A percentile compares a stretch with the other conserved stretches of the same genome.
Evolutionary conservation across 2,329 filamentous ascomycete species (phyloP).

Genomic region (Colletotrichum simmondsii): DNA sequence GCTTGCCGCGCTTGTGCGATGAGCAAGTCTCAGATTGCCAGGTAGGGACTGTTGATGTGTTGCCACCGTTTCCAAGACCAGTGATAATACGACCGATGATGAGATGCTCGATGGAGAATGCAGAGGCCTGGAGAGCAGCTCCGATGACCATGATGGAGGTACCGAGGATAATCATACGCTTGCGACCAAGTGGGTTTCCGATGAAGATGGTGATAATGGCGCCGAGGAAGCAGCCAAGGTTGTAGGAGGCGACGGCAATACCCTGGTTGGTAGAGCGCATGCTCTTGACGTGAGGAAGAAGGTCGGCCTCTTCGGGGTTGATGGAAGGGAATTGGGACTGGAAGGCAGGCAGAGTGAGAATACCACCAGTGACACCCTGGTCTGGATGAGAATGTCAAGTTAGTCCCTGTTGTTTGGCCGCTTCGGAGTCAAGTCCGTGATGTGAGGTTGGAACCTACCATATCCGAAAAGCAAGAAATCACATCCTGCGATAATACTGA

Average conservation of each 20-base stretch:
- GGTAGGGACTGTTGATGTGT: constrained; percentile 62
- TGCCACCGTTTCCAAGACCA: constrained; percentile 48
- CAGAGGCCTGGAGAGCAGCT: constrained; percentile 55
- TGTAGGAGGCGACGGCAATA: constrained; percentile 66
- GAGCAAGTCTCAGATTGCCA: constrained; percentile 71
- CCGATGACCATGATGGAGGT: constrained; percentile 56
- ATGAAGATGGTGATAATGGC: constrained; percentile 48
- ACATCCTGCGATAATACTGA: constrained; percentile 77
- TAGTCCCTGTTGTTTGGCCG: background rate
- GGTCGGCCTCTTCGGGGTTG: constrained; percentile 37
- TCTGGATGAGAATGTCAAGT: constrained; percentile 60
- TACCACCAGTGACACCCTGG: constrained; percentile 80
- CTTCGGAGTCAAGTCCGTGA: background rate
- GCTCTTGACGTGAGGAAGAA: constrained; percentile 45
- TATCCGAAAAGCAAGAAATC: constrained; percentile 75
- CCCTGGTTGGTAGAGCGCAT: constrained; percentile 63
- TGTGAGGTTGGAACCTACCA: constrained; percentile 48
- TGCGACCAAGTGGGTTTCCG: constrained; percentile 54
- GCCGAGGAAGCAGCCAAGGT: constrained; percentile 68
- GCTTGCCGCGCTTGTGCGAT: constrained; percentile 67
- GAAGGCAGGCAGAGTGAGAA: constrained; percentile 76
- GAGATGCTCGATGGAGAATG: constrained; percentile 61
- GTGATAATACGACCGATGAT: constrained; percentile 64
- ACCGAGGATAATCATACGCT: constrained; percentile 53
- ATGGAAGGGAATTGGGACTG: constrained; percentile 57